These are phyloP conservation scores for Falciphora oryzae DNA, from an alignment of 2,329 filamentous ascomycete species.

Conservation along the genomic window DNA sequence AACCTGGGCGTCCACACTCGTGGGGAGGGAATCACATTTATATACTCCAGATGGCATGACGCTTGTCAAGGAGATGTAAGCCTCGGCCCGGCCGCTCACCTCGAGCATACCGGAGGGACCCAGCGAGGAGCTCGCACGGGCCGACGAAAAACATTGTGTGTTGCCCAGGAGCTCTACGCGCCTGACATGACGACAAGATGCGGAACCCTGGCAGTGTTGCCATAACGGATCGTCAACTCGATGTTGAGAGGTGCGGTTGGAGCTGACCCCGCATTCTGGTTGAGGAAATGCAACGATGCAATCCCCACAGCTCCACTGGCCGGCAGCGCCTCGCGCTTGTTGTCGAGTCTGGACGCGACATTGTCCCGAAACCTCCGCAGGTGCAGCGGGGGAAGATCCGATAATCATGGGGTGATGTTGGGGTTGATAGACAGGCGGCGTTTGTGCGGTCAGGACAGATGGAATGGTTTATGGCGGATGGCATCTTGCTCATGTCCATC, in stretches of 20 bases:
- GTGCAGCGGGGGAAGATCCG: background rate
- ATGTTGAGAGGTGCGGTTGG: conserved; percentile 3
- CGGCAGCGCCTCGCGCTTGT: background rate
- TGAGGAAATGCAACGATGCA: background rate
- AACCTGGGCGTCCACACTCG: background rate
- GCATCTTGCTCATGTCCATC: too few relatives aligned
- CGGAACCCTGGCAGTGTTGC: too few relatives aligned
- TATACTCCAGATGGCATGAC: background rate
- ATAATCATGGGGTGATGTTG: background rate
- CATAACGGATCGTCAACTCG: background rate
- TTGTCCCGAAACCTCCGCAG: background rate
- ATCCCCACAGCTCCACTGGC: background rate
- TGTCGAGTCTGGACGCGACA: background rate
- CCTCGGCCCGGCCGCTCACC: background rate
- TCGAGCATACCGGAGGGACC: background rate
- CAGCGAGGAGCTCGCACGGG: too few relatives aligned
- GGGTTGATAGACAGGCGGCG: too few relatives aligned
- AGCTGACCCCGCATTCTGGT: background rate
- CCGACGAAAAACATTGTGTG: too few relatives aligned
- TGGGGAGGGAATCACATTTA: background rate
- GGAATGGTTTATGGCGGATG: too few relatives aligned
- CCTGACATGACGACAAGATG: too few relatives aligned
- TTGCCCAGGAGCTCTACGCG: too few relatives aligned
- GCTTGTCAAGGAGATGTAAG: background rate
- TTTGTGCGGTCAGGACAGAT: too few relatives aligned